Conservation (phyloP, 2,329 filamentous ascomycete species). For the Fusarium tjaetaba region DNA sequence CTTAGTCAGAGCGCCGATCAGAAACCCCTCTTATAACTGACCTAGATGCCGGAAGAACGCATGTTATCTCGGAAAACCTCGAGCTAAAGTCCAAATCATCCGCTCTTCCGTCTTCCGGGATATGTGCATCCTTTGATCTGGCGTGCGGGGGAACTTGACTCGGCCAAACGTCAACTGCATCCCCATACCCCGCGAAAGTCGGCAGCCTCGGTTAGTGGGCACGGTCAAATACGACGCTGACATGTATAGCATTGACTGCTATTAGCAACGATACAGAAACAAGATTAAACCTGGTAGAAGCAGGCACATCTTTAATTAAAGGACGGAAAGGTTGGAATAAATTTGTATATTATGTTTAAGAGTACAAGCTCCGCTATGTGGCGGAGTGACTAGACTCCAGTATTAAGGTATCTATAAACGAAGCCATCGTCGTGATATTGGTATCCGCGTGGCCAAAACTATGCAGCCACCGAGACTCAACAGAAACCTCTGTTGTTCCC, state of each 20-base stretch:
- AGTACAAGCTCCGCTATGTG: background rate
- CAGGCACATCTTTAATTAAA: fast-evolving
- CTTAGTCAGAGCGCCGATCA: too few relatives aligned
- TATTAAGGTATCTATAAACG: constrained; percentile 15
- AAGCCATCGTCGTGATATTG: constrained; percentile 2
- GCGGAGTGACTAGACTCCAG: constrained; percentile 1
- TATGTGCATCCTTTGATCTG: too few relatives aligned
- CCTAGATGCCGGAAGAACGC: too few relatives aligned
- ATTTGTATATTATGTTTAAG: background rate
- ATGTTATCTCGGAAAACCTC: too few relatives aligned
- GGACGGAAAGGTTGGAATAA: background rate
- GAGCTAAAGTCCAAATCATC: too few relatives aligned
- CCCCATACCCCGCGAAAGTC: too few relatives aligned
- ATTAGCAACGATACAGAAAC: fast-evolving
- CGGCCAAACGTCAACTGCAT: too few relatives aligned
- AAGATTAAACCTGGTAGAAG: background rate
- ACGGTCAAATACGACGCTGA: background rate
- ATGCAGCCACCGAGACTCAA: constrained; percentile 4
- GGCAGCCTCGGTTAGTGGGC: too few relatives aligned
- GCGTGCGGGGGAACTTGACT: too few relatives aligned
- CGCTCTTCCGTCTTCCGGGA: too few relatives aligned
- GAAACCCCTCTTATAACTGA: too few relatives aligned
- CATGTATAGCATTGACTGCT: background rate
- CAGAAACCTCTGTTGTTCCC: constrained; percentile 18
- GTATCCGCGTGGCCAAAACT: background rate